Evolutionary conservation across 2,329 filamentous ascomycete species (phyloP), one percentile per base, ranked within the genome.

Genomic region (Chaetomiaceae sp.): DNA sequence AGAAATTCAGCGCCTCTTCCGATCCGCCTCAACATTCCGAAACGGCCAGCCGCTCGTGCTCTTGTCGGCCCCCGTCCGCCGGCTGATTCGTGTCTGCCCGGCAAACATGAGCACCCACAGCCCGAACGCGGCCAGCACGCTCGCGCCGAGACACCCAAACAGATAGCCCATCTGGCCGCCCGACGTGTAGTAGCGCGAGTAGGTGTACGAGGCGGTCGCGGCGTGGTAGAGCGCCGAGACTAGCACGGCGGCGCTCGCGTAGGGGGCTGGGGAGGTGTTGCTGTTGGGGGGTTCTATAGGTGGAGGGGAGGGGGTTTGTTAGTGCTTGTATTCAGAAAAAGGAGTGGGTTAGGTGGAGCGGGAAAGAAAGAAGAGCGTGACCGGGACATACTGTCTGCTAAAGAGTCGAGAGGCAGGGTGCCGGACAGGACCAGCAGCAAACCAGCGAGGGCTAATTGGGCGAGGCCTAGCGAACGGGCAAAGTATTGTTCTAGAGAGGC

Each of bases 401-500:
- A 65, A n/a, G 77, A 76, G 1, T 74, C 77, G 12, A 90, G 68
- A 0, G 87, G 87, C 5, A 92, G 73, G 2, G 78, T 77, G 41
- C 87, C 88, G 0, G 86, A 86, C 25, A 91, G 75, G 31, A 88
- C 73, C 33, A 90, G 68, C n/a, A 77, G 76, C 12, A 86, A 68
- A 6, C 83, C 63, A 27, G 81, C 82, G 23, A 92, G 69, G 9
- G 81, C 71, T 19, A 90, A 71, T 39, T 89, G 76, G 25, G 82
- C 72, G 50, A 91, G 72, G 56, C 85, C 87, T 1, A 89, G 76
- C 23, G 77, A 81, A 37, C 87, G 85, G 45, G 82, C 82, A 65
- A 91, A 83, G 74, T 92, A 92, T 50, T 79, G 69, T 67, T 90
- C 86, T 27, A 89, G 73, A 20, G 70, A 82, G 81, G 58, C 35